Percentiles rank a stretch among this genome's conserved stretches.
These are phyloP conservation scores for Endoconidiophora laricicola DNA, from an alignment of 2,329 filamentous ascomycete species.

Conservation along the genomic window DNA sequence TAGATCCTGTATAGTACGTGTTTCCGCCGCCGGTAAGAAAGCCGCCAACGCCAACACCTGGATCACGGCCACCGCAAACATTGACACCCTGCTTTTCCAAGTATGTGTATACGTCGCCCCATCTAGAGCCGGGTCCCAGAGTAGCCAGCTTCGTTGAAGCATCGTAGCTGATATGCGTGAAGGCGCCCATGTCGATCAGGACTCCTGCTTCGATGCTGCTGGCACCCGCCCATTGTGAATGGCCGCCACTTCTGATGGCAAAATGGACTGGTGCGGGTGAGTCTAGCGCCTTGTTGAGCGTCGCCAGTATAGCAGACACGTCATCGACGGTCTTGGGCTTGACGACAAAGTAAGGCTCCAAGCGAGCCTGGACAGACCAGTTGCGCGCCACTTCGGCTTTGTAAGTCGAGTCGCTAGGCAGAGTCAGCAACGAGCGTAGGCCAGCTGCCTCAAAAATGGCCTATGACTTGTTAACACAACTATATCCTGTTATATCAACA, in stretches of 20 bases:
- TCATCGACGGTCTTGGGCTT: no score
- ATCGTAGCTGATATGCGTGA: not conserved
- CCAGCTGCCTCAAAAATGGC: no score
- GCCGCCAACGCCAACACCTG: not conserved
- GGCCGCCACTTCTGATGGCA: constrained; percentile 22
- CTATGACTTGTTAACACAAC: no score
- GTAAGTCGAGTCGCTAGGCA: no score
- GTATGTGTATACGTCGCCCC: constrained; percentile 19
- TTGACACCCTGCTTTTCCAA: constrained; percentile 20
- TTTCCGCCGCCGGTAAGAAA: not conserved
- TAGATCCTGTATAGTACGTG: not conserved
- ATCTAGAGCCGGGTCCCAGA: constrained; percentile 30
- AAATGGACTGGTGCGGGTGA: constrained; percentile 20
- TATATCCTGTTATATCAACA: no score
- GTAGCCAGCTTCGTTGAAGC: not conserved
- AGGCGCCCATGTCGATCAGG: not conserved
- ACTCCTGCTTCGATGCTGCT: constrained; percentile 14
- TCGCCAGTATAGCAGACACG: no score
- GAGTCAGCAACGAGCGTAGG: no score
- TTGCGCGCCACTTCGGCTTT: no score
- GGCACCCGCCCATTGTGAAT: constrained; percentile 17
- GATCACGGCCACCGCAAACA: constrained; percentile 22
- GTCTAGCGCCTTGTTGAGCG: no score
- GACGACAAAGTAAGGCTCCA: no score
- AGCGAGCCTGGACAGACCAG: no score